Conservation (phyloP, 2,329 filamentous ascomycete genomes). For the Chaetomium sp. region DNA sequence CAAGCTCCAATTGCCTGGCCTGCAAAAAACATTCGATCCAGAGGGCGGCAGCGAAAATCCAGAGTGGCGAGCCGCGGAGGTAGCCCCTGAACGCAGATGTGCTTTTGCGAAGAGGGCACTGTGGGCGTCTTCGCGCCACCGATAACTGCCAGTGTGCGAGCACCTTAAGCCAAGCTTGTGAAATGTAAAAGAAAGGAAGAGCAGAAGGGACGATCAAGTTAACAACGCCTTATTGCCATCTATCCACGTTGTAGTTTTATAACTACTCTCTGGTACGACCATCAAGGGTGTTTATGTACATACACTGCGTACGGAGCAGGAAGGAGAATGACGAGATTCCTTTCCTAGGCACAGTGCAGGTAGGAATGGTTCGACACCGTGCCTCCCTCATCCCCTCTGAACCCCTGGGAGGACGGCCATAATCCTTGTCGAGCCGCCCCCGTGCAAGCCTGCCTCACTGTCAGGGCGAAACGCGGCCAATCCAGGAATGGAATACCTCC, state of each 20-base stretch:
- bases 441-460: slow-evolving; percentile 18
- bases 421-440: slow-evolving; percentile 16
- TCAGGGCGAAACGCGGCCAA: slow-evolving; percentile 22
- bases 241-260: no score
- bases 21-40: not conserved
- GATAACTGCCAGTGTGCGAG: no score
- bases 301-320: no score
- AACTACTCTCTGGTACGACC: no score
- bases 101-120: slow-evolving; percentile 7
- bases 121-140: no score
- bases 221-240: no score
- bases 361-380: not conserved
- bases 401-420: slow-evolving; percentile 20
- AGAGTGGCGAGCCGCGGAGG: not conserved
- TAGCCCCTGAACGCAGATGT: not conserved
- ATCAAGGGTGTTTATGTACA: no score
- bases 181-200: no score
- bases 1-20: slow-evolving; percentile 11
- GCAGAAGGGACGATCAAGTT: no score
- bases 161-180: no score
- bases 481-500: slow-evolving; percentile 23
- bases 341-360: not conserved
- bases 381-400: slow-evolving; percentile 12
- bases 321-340: not conserved
- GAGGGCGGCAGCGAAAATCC: not conserved